Evolutionary conservation across 345 rosid species (phyloP).

Genomic region (Salix koriyanagi): DNA sequence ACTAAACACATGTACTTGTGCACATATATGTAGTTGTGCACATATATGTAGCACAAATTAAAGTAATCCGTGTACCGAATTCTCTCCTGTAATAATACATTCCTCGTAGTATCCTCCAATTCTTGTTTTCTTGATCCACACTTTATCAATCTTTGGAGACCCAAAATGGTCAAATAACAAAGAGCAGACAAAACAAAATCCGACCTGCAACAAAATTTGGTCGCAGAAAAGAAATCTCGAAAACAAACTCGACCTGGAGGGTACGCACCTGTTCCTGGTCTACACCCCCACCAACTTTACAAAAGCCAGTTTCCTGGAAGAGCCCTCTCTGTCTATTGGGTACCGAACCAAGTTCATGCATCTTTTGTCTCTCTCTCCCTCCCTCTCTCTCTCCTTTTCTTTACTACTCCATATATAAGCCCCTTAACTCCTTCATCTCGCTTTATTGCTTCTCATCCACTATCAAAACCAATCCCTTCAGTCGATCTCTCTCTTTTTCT

Average conservation of each 20-base stretch:
- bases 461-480: background rate
- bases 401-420: background rate
- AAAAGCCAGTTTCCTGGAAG: slow-evolving; percentile 52
- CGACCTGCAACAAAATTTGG: slow-evolving; percentile 8
- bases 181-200: slow-evolving; percentile 13
- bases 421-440: background rate
- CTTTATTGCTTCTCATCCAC: background rate
- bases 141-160: background rate
- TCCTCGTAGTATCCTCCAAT: background rate
- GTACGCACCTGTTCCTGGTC: slow-evolving; percentile 2
- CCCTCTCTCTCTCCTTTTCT: slow-evolving; percentile 6
- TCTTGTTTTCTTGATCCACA: background rate
- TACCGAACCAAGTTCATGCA: slow-evolving; percentile 32
- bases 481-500: background rate
- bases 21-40: background rate
- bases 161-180: slow-evolving; percentile 27
- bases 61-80: too few relatives aligned
- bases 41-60: background rate
- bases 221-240: slow-evolving; percentile 10
- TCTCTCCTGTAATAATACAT: too few relatives aligned
- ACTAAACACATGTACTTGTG: background rate
- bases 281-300: slow-evolving; percentile 41
- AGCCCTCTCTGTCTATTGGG: slow-evolving; percentile 11
- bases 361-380: background rate
- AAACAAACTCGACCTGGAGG: slow-evolving; percentile 1